Evolutionary conservation across 108 stramenopile genomes (phyloP).

Genomic region (Skeletonema potamos): DNA sequence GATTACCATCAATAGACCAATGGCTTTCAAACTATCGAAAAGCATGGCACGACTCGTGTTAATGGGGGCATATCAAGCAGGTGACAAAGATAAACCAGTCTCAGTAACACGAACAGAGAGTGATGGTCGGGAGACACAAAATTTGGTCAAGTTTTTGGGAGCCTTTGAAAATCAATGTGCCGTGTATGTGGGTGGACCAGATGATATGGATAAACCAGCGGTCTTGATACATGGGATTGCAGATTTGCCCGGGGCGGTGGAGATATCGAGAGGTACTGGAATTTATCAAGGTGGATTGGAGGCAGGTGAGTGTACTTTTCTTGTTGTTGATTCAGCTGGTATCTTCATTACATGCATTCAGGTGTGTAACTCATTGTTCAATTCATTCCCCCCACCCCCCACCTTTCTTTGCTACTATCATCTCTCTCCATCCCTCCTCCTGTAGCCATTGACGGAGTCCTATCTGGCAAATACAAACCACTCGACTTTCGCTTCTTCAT

Average conservation of each 20-base stretch:
- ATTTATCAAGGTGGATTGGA: conserved; percentile 78
- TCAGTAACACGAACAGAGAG: not conserved
- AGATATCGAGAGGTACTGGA: conserved; percentile 67
- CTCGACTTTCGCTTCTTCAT: conserved; percentile 87
- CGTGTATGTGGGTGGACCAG: conserved; percentile 78
- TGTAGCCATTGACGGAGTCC: conserved; percentile 66
- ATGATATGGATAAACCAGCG: conserved; percentile 70
- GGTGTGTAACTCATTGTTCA: not conserved
- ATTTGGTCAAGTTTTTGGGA: conserved; percentile 53
- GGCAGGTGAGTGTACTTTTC: conserved; percentile 15
- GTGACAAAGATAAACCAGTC: not conserved
- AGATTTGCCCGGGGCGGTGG: conserved; percentile 65
- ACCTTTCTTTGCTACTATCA: not conserved
- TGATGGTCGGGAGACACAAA: conserved; percentile 27
- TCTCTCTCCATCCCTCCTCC: not conserved
- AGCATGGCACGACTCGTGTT: conserved; percentile 61
- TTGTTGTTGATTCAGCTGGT: not conserved
- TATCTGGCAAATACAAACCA: conserved; percentile 66
- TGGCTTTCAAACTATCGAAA: conserved; percentile 74
- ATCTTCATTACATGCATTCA: not conserved
- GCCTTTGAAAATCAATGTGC: conserved; percentile 75
- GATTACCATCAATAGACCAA: conserved; percentile 78
- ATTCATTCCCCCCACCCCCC: too few relatives aligned
- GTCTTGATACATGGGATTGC: conserved; percentile 73
- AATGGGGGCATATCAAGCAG: conserved; percentile 49